Percentiles rank a stretch among this genome's conserved stretches.
Evolutionary conservation across 2,329 filamentous ascomycete species (phyloP).

Genomic region (Diaporthe sp.): DNA sequence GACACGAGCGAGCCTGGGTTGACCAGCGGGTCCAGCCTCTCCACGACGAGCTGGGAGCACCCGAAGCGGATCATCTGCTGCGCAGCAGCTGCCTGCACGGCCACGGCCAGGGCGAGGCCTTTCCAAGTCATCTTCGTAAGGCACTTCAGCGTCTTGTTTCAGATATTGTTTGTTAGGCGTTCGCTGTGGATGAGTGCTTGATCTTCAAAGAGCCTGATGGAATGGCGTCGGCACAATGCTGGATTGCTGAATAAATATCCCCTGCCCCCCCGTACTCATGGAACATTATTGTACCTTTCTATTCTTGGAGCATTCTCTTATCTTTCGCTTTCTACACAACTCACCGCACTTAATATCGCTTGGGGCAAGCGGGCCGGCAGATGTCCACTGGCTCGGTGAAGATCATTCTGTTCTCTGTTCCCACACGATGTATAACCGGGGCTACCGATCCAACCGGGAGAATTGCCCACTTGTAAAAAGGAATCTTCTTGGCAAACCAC

Average conservation of each 20-base stretch:
- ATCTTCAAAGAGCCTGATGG: slow-evolving; percentile 44
- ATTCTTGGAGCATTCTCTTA: neutral
- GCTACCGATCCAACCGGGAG: neutral
- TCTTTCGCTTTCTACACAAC: neutral
- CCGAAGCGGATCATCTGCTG: slow-evolving; percentile 23
- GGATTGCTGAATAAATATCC: neutral
- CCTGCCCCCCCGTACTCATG: no score
- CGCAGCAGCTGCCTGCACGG: neutral
- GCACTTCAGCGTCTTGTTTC: no score
- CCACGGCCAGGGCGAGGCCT: neutral
- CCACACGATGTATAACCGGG: neutral
- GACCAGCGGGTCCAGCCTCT: slow-evolving; percentile 43
- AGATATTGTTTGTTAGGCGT: slow-evolving; percentile 18
- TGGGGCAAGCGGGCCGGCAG: neutral
- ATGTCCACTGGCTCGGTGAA: neutral
- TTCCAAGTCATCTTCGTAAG: neutral
- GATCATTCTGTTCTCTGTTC: neutral
- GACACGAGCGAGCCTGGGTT: slow-evolving; percentile 59
- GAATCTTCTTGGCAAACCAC: neutral
- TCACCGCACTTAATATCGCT: neutral
- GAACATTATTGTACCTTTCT: neutral
- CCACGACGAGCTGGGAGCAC: slow-evolving; percentile 44
- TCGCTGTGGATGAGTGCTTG: slow-evolving; percentile 51
- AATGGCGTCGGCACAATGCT: slow-evolving; percentile 40
- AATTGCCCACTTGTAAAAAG: neutral